phyloP scores from a whole-genome alignment of 2,329 filamentous ascomycete genomes.

The Rhynchosporium secalis region DNA sequence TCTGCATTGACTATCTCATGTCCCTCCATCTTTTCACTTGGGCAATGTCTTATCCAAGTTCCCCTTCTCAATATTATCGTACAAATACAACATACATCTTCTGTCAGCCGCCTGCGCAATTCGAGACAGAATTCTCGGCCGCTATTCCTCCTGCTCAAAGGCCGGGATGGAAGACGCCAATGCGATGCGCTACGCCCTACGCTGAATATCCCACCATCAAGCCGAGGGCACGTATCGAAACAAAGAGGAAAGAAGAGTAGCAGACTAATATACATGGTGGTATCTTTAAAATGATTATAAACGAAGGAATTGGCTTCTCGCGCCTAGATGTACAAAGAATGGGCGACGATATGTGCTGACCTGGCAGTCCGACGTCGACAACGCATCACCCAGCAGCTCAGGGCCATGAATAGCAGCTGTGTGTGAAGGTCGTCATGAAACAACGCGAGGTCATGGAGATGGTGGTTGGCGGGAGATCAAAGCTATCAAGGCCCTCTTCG shows the following conservation, averaged over 20 bases:
- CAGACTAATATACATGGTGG: constrained; percentile 33
- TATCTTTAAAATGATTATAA: constrained; percentile 27
- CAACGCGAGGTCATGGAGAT: background rate
- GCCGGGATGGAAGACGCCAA: constrained; percentile 14
- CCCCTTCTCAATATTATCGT: constrained; percentile 7
- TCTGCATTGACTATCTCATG: constrained; percentile 13
- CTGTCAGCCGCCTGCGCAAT: constrained; percentile 13
- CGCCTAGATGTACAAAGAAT: constrained; percentile 30
- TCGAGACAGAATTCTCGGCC: constrained; percentile 1
- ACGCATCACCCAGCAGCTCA: background rate
- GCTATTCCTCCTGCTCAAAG: background rate
- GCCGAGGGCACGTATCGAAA: background rate
- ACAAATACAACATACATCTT: constrained; percentile 17
- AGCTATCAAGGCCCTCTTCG: constrained; percentile 18
- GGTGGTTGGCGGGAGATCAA: background rate
- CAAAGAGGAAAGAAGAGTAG: constrained; percentile 4
- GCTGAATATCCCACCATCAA: constrained; percentile 7
- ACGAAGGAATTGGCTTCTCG: constrained; percentile 19
- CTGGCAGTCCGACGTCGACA: background rate
- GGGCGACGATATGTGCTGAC: constrained; percentile 14
- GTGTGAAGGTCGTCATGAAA: background rate
- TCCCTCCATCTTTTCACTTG: background rate
- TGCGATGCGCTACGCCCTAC: constrained; percentile 22
- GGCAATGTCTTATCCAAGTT: background rate
- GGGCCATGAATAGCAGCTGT: background rate